Conservation (phyloP, 768 basidiomycete genomes). For the Rubroboletus pulcherrimus region DNA sequence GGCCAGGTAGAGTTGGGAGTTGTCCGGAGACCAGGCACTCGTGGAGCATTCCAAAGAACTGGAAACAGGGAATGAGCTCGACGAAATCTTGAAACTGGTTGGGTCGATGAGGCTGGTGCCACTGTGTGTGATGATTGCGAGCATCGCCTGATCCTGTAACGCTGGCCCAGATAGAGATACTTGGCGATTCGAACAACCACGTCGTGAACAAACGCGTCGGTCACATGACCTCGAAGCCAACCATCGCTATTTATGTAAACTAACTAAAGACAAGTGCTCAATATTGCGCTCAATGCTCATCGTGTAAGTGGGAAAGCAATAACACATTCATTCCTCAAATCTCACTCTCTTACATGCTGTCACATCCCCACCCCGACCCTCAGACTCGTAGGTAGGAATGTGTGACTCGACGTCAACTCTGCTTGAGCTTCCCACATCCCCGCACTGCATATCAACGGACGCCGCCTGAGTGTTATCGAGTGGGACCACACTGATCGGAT, state of each 20-base stretch:
- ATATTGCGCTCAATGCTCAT: no score
- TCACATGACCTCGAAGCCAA: conserved; percentile 19
- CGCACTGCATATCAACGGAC: neutral
- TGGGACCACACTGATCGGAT: conserved; percentile 1
- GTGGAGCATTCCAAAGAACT: conserved; percentile 24
- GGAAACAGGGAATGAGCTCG: conserved; percentile 40
- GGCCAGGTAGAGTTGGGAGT: conserved; percentile 51
- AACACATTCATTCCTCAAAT: conserved; percentile 11
- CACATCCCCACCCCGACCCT: neutral
- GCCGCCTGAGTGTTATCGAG: conserved; percentile 7
- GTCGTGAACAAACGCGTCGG: conserved; percentile 17
- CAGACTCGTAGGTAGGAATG: neutral
- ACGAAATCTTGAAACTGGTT: conserved; percentile 41
- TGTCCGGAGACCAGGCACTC: conserved; percentile 55
- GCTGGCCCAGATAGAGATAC: neutral
- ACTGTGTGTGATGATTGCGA: conserved; percentile 49
- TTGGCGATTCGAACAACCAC: conserved; percentile 7
- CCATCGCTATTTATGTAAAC: no score
- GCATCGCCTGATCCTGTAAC: conserved; percentile 36
- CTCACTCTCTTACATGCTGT: conserved; percentile 20
- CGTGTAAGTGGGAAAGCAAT: neutral
- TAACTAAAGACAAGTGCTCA: no score
- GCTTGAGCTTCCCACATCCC: neutral
- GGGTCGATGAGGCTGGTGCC: conserved; percentile 50
- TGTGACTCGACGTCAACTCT: conserved; percentile 11